Conservation (phyloP, 2,329 filamentous ascomycete species). For the Colletotrichum endophyticum region DNA sequence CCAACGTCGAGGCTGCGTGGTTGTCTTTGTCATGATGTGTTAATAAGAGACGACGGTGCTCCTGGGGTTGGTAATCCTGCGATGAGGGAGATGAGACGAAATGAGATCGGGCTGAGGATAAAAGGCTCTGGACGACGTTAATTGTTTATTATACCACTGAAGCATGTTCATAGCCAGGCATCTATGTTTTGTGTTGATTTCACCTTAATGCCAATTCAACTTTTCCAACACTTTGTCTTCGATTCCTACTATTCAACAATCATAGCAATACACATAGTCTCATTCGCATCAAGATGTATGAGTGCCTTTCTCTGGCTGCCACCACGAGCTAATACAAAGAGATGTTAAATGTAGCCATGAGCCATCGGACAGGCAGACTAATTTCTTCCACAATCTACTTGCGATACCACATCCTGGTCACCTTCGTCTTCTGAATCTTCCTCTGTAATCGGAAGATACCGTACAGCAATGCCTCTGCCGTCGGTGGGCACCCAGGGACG, state of each 20-base stretch:
- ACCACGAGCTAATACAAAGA: no score
- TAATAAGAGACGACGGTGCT: neutral
- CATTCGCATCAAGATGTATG: no score
- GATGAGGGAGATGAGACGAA: neutral
- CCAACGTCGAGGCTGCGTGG: conserved; percentile 9
- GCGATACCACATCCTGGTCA: conserved; percentile 63
- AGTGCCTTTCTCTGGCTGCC: no score
- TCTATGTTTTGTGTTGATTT: neutral
- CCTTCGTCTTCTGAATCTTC: conserved; percentile 70
- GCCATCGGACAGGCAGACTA: no score
- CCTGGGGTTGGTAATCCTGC: neutral
- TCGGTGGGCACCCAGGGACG: conserved; percentile 75
- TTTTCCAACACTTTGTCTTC: neutral
- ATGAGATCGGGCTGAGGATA: neutral
- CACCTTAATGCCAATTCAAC: neutral
- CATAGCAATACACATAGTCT: no score
- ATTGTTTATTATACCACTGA: neutral
- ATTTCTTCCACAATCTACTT: conserved; percentile 40
- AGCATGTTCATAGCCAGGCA: neutral
- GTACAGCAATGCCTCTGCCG: conserved; percentile 67
- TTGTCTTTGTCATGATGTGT: neutral
- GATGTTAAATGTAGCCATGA: no score
- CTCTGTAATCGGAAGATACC: conserved; percentile 78
- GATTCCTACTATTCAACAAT: no score
- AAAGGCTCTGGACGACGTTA: neutral